Conservation (phyloP, 2,329 filamentous ascomycete species). For the Thyridium curvatum region DNA sequence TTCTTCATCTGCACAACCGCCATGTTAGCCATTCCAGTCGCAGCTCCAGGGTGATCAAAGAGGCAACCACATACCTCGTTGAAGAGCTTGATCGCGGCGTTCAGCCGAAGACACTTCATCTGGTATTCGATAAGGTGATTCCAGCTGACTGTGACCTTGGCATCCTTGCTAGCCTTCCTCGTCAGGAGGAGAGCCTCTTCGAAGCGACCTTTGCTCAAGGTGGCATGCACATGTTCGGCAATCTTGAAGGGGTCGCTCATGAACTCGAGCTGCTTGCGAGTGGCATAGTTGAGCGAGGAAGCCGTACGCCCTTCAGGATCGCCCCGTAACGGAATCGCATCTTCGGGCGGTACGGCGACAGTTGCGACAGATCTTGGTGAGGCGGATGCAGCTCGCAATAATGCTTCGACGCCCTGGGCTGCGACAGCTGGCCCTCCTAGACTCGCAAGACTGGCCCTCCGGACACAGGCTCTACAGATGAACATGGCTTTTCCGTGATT, state of each 20-base stretch:
- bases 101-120: slow-evolving; percentile 53
- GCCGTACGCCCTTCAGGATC: neutral
- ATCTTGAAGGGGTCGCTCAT: slow-evolving; percentile 65
- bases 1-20: slow-evolving; percentile 76
- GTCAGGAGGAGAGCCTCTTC: slow-evolving; percentile 64
- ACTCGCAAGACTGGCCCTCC: slow-evolving; percentile 7
- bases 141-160: slow-evolving; percentile 72
- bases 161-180: slow-evolving; percentile 59
- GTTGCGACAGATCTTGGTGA: slow-evolving; percentile 8
- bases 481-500: slow-evolving; percentile 23
- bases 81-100: slow-evolving; percentile 70
- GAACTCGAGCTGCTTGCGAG: slow-evolving; percentile 51
- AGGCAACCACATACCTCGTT: slow-evolving; percentile 62
- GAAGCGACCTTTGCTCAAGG: slow-evolving; percentile 52
- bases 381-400: slow-evolving; percentile 4
- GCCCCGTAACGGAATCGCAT: slow-evolving; percentile 8
- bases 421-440: neutral
- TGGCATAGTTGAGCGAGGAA: neutral
- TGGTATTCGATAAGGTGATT: slow-evolving; percentile 75
- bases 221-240: slow-evolving; percentile 56
- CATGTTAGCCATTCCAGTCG: slow-evolving; percentile 4
- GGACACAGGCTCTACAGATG: slow-evolving; percentile 28
- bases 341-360: neutral
- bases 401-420: neutral
- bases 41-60: neutral